A percentile compares a stretch with the other conserved stretches of the same genome.
Evolutionary conservation across 768 basidiomycete species (phyloP).

Genomic region (Serendipita indica): DNA sequence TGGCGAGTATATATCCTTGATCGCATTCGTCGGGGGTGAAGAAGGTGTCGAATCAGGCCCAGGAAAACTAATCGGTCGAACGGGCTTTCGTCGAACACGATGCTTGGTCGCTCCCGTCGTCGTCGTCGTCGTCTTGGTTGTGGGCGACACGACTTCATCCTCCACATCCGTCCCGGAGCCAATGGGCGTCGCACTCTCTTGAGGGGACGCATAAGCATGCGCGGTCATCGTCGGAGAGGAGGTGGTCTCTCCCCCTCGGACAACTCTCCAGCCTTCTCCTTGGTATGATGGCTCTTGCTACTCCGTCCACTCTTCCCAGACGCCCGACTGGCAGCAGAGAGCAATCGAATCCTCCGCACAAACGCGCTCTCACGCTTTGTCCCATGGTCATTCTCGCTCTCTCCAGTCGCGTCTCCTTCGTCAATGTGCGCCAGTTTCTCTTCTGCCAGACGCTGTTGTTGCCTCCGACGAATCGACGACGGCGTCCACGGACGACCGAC

Average conservation of each 20-base stretch:
- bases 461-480: background rate
- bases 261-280: background rate
- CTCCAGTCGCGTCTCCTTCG: background rate
- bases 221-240: background rate
- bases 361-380: background rate
- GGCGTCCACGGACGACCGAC: background rate
- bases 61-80: background rate
- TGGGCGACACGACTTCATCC: background rate
- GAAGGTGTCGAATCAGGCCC: background rate
- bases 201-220: no score
- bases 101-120: background rate
- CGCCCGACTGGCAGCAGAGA: background rate
- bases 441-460: background rate
- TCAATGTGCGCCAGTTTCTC: background rate
- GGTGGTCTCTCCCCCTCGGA: background rate
- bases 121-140: no score
- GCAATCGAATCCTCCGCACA: constrained; percentile 1
- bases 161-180: background rate
- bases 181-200: background rate
- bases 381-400: background rate
- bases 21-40: background rate
- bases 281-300: background rate
- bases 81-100: constrained; percentile 4
- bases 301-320: background rate
- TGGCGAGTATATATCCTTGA: background rate